A percentile compares a stretch with the other conserved stretches of the same genome.
These are phyloP conservation scores for Hirsutella minnesotensis DNA, from an alignment of 2,329 filamentous ascomycete genomes.

Conservation along the genomic window DNA sequence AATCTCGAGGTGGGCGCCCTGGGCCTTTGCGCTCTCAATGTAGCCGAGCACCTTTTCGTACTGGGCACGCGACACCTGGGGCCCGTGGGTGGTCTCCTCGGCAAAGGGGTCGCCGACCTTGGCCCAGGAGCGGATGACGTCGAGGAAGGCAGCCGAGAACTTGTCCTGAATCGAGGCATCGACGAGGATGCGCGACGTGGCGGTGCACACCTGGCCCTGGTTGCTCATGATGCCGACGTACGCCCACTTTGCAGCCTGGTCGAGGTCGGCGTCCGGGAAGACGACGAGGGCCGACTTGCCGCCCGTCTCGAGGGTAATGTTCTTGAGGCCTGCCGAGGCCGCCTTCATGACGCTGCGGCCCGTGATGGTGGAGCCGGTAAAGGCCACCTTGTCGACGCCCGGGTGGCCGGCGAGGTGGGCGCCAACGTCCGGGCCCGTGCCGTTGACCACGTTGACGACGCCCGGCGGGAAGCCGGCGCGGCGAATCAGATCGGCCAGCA, in stretches of 20 bases:
- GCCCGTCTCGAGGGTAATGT: slow-evolving; percentile 55
- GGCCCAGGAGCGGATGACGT: slow-evolving; percentile 44
- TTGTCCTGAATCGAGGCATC: slow-evolving; percentile 48
- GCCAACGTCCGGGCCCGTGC: slow-evolving; percentile 56
- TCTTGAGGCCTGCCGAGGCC: slow-evolving; percentile 54
- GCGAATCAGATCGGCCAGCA: slow-evolving; percentile 54
- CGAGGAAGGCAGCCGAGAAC: slow-evolving; percentile 52
- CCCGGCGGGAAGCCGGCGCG: slow-evolving; percentile 69
- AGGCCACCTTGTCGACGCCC: slow-evolving; percentile 65
- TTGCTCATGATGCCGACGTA: slow-evolving; percentile 44
- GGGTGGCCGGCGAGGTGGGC: slow-evolving; percentile 56
- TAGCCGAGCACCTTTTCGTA: slow-evolving; percentile 60
- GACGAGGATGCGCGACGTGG: slow-evolving; percentile 52
- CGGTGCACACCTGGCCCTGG: slow-evolving; percentile 53
- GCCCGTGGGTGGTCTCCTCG: slow-evolving; percentile 60
- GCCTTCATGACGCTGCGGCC: slow-evolving; percentile 67
- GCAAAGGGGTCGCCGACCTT: slow-evolving; percentile 61
- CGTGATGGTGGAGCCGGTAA: slow-evolving; percentile 64
- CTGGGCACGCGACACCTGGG: slow-evolving; percentile 59
- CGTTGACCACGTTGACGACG: slow-evolving; percentile 66
- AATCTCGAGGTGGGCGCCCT: slow-evolving; percentile 54
- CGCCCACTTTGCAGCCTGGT: slow-evolving; percentile 53
- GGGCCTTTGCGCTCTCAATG: slow-evolving; percentile 55
- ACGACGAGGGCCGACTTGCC: slow-evolving; percentile 55
- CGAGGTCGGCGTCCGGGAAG: slow-evolving; percentile 53